These are phyloP conservation scores for Glebionis coronaria DNA, from an alignment of 129 eudicot species.

Conservation along the genomic window DNA sequence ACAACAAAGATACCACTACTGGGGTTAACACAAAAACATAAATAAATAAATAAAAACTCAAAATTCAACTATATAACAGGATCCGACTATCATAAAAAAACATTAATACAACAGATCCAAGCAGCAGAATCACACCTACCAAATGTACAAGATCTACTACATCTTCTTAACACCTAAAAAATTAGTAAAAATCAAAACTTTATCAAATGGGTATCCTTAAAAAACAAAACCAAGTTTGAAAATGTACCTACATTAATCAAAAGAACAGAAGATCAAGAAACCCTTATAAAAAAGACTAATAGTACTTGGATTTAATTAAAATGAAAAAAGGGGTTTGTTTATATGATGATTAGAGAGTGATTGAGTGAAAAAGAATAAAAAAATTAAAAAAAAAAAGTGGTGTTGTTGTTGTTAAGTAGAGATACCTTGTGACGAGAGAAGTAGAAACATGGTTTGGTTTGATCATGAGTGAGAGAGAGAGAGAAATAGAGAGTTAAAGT, in stretches of 20 bases:
- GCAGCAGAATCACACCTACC: slow-evolving; percentile 7
- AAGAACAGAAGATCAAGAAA: slow-evolving; percentile 25
- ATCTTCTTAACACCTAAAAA: neutral
- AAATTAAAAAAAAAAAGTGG: neutral
- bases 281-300: slow-evolving; percentile 21
- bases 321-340: slow-evolving; percentile 14
- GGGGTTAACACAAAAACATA: neutral
- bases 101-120: slow-evolving; percentile 24
- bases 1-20: neutral
- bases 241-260: slow-evolving; percentile 36
- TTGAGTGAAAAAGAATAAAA: neutral
- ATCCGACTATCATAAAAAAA: slow-evolving; percentile 22
- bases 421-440: slow-evolving; percentile 29
- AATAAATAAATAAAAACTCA: slow-evolving; percentile 1
- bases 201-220: slow-evolving; percentile 6
- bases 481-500: slow-evolving; percentile 19
- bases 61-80: slow-evolving; percentile 31
- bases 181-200: neutral
- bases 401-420: neutral
- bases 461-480: slow-evolving; percentile 37
- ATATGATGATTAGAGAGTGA: slow-evolving; percentile 1
- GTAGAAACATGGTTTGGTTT: slow-evolving; percentile 23
- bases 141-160: slow-evolving; percentile 30
- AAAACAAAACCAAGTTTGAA: slow-evolving; percentile 1
- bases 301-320: slow-evolving; percentile 16